Evolutionary conservation across 257 asterid genomes (phyloP), one percentile per base, ranked within the genome.

Genomic region (Perilla frutescens): DNA sequence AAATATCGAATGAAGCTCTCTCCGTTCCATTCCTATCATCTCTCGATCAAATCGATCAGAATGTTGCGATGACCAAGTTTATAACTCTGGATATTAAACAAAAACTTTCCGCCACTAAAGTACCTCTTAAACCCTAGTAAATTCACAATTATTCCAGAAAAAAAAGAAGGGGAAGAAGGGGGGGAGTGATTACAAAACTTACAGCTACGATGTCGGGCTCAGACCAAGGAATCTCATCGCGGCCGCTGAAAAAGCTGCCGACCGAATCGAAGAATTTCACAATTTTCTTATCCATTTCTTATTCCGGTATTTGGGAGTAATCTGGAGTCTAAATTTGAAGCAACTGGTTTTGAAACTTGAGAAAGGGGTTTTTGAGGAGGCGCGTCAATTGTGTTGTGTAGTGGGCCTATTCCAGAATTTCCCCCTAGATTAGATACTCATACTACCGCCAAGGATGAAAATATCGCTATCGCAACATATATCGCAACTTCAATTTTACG

Each of bases 181-280:
- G 1, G 26, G 26, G 26, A 20, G 64, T 29, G n/a, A 65, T 8
- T 50, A 26, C 39, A 37, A 59, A 31, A 80, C 93, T 83, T 73
- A 92, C 97, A 58, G 78, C 81, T 61, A 90, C 85, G 77, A 86
- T 78, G 56, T 90, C 94, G 54, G 88, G 43, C 9, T 88, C 93
- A 75, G 92, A 85, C 96, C 93, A 91, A 1, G 97, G 98, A 63
- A 93, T 88, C 70, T 83, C 94, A 71, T 91, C 97, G 39, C 89
- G 88, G 3, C 96, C 89, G 81, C 84, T 64, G 83, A 93, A 93
- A 71, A 93, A 83, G 60, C 69, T 82, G 66, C 87, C 85, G 15
- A 88, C 90, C 44, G 96, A 87, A 43, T 82, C 90, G 76, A 93
- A 81, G 78, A 89, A 84, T 56, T 88, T 82, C 39, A 79, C 86